Evolutionary conservation across 805 yeast genomes (phyloP).

Genomic region (Candida corydali): DNA sequence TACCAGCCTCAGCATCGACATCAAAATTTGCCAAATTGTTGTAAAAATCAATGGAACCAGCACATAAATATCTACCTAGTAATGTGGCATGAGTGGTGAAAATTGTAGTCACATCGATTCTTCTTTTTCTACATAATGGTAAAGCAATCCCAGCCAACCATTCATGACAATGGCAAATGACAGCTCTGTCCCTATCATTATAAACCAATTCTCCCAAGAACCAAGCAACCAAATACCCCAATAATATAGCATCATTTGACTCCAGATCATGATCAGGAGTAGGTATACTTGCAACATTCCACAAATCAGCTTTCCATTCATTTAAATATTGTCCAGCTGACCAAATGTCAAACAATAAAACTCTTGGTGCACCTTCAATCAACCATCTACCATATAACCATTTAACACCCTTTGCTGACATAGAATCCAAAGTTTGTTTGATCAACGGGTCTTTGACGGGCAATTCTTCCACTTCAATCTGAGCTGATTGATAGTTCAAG

Average conservation of each 20-base stretch:
- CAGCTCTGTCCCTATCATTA: conserved; percentile 81
- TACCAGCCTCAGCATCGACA: conserved; percentile 97
- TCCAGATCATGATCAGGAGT: conserved; percentile 86
- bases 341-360: conserved; percentile 78
- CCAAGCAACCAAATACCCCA: conserved; percentile 96
- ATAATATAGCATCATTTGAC: conserved; percentile 85
- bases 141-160: conserved; percentile 97
- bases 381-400: conserved; percentile 94
- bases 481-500: conserved; percentile 65
- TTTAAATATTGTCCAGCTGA: conserved; percentile 66
- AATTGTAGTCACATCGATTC: conserved; percentile 89
- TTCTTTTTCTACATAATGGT: conserved; percentile 86
- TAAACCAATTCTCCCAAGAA: conserved; percentile 90
- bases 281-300: conserved; percentile 91
- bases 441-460: conserved; percentile 53
- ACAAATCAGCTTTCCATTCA: conserved; percentile 93
- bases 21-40: conserved; percentile 85
- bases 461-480: conserved; percentile 77
- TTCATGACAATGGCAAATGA: conserved; percentile 92
- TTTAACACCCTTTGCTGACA: conserved; percentile 76
- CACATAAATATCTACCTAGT: conserved; percentile 91
- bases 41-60: conserved; percentile 94
- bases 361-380: conserved; percentile 96
- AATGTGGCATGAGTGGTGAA: conserved; percentile 97
- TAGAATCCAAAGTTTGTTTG: conserved; percentile 63